A percentile compares a stretch with the other conserved stretches of the same genome.
phyloP scores from a whole-genome alignment of 1,284 basidiomycete species.

The Mycena citricolor region DNA sequence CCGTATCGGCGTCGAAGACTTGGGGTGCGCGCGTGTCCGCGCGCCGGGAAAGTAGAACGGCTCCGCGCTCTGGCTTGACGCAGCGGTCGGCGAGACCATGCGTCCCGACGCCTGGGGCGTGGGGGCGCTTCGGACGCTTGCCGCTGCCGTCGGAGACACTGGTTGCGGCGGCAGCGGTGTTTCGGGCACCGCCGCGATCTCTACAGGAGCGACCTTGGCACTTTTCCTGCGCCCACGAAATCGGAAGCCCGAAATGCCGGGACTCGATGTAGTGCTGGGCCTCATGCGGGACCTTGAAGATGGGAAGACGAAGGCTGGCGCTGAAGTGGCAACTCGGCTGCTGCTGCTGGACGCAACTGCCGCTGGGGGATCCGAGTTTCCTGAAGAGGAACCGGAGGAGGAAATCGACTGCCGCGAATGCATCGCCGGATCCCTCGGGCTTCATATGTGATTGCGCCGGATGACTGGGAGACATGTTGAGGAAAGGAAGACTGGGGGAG shows the following conservation, averaged over 20 bases:
- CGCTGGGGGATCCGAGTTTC: not conserved
- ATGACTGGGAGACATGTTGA: not conserved
- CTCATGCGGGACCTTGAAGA: constrained; percentile 15
- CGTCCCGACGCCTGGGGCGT: not conserved
- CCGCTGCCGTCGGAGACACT: not conserved
- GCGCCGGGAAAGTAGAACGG: constrained; percentile 18
- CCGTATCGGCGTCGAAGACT: constrained; percentile 12
- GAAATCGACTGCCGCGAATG: constrained; percentile 8
- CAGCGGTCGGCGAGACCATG: too few species aligned
- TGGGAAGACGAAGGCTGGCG: constrained; percentile 15
- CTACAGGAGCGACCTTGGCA: too few species aligned
- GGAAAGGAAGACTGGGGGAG: not conserved
- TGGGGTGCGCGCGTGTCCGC: constrained; percentile 21
- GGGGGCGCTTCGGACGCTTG: not conserved
- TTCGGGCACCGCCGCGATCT: too few species aligned
- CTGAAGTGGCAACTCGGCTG: not conserved
- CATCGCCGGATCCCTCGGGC: constrained; percentile 8
- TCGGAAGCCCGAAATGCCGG: constrained; percentile 9
- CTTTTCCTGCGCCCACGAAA: constrained; percentile 20
- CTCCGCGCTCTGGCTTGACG: too few species aligned
- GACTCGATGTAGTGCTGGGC: constrained; percentile 2
- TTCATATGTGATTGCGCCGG: not conserved
- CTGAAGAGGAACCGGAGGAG: constrained; percentile 7
- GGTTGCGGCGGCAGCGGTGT: not conserved
- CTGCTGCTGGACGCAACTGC: not conserved